Base-by-base conservation (phyloP, 73 alveolate species). In the Symbiodinium pilosum region DNA sequence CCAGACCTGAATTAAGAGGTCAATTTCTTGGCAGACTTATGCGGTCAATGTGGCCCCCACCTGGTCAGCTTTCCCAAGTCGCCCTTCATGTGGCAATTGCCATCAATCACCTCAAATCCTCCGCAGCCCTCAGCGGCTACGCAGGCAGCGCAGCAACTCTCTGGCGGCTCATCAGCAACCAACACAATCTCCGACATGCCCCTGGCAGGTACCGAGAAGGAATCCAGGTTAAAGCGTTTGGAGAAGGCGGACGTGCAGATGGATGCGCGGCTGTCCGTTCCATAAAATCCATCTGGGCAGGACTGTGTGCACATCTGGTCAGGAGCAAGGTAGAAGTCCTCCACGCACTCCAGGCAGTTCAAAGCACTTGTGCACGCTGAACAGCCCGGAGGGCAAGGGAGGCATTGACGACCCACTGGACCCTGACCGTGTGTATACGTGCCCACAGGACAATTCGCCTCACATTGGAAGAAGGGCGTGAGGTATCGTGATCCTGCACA, bases 81-180 rank as follows among this genome's bases (percentile, higher is more conserved):
- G 44, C 85, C 85, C 43, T 73, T 73, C 85, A 73, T 73, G 51
- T 73, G 43, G 43, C 85, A 73, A n/a, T 34, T 32, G 85, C 85
- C 85, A 26, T 73, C 0, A 12, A 36, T 18, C 26, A 73, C 6
- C 43, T 73, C 85, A 73, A 73, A 73, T 42, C 85, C 85, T 4
- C 85, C 85, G 12, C 85, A 73, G 41, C 85, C 85, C 43, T 73
- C 85, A 34, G 85, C 85, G 16, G 85, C 85, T 24, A 36, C 85
- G 43, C 85, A 73, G 4, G 85, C 85, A n/a, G 85, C 85, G 28
- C 85, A 73, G 85, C 85, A 73, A 24, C 34, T 73, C 44, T 73
- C 85, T 30, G 85, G 85, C 0, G 41, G 41, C 43, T n/a, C 43
- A 3, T 73, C 85, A 36, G 44, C 28, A 14, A 73, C 85, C 44